These are phyloP conservation scores for Pittosporum tobira DNA, from an alignment of 129 eudicot genomes.

Conservation along the genomic window DNA sequence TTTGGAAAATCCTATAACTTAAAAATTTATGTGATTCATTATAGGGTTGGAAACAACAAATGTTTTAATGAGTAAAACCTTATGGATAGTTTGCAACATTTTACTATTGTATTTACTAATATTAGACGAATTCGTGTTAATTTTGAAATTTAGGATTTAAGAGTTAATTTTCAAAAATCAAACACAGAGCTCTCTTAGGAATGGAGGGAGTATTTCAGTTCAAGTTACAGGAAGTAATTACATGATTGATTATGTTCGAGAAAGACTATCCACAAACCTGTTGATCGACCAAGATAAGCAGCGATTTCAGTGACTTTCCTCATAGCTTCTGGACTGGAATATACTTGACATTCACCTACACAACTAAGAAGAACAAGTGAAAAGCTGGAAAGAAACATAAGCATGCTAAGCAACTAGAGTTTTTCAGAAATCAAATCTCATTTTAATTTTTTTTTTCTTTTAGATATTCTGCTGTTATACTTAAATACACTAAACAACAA, in stretches of 20 bases:
- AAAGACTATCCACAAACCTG: conserved; percentile 22
- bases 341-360: conserved; percentile 41
- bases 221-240: neutral
- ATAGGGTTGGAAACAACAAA: too few relatives aligned
- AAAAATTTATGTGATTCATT: too few relatives aligned
- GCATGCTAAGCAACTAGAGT: neutral
- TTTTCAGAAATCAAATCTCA: neutral
- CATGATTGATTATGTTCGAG: neutral
- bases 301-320: conserved; percentile 47
- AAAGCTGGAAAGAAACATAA: neutral
- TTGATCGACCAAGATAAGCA: conserved; percentile 39
- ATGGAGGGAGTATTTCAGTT: too few relatives aligned
- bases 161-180: too few relatives aligned
- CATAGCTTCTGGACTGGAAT: conserved; percentile 35
- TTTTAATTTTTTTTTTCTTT: neutral
- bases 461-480: neutral
- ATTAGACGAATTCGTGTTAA: too few relatives aligned
- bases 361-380: conserved; percentile 7
- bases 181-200: too few relatives aligned
- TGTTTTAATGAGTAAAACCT: too few relatives aligned
- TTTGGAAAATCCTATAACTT: too few relatives aligned
- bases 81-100: too few relatives aligned
- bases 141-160: too few relatives aligned
- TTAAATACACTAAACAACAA: neutral
- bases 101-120: too few relatives aligned